Conservation (phyloP, 148 eudicot species). For the Rhododendron ferrugineum region DNA sequence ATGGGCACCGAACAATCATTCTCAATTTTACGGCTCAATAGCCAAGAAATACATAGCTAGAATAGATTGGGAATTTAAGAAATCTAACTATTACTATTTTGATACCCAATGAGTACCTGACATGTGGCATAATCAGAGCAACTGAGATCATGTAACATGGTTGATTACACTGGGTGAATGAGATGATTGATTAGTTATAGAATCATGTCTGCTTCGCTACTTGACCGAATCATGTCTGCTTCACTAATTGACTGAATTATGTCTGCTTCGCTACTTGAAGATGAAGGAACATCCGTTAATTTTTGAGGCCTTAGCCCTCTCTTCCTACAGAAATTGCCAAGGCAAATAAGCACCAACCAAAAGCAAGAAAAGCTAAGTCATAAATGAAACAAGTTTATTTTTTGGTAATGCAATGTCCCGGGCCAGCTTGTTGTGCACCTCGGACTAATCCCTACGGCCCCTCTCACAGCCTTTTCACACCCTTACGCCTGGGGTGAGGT, state of each 20-base stretch:
- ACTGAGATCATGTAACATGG: not conserved
- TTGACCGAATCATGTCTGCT: not conserved
- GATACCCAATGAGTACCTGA: not conserved
- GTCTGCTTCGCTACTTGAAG: not conserved
- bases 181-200: not conserved
- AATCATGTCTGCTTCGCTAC: not conserved
- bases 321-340: not conserved
- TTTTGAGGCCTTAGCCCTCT: not conserved
- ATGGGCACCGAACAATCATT: not conserved
- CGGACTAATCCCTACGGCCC: not conserved
- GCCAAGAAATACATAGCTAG: not conserved
- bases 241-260: not conserved
- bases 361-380: not conserved
- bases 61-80: not conserved
- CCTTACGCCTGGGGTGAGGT: not conserved
- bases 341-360: not conserved
- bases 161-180: not conserved
- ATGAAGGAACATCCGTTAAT: not conserved
- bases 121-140: not conserved
- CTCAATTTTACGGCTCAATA: not conserved
- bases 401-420: not conserved
- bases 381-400: not conserved
- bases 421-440: not conserved
- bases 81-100: not conserved
- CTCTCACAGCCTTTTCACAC: not conserved